These are phyloP conservation scores for Trametes villosa DNA, from an alignment of 768 basidiomycete genomes.

Conservation along the genomic window DNA sequence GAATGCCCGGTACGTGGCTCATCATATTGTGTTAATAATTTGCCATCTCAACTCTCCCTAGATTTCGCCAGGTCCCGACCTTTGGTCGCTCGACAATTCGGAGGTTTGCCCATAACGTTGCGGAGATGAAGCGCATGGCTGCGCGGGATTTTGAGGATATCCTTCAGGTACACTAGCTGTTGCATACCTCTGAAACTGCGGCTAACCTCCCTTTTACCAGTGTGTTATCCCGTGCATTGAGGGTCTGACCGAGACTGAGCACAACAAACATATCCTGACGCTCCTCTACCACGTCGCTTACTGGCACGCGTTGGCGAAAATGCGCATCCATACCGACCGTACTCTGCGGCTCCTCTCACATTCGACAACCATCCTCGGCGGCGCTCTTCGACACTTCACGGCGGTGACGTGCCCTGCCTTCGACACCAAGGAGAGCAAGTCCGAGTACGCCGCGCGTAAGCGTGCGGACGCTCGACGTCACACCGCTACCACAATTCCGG, in stretches of 20 bases:
- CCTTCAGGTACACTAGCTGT: conserved; percentile 26
- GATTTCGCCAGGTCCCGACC: conserved; percentile 30
- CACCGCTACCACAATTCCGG: not conserved
- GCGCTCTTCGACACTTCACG: conserved; percentile 31
- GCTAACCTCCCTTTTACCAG: conserved; percentile 21
- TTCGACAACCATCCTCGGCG: conserved; percentile 22
- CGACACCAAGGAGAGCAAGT: conserved; percentile 32
- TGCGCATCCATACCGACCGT: conserved; percentile 38
- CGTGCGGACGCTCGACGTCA: conserved; percentile 4
- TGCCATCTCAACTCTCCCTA: conserved; percentile 1
- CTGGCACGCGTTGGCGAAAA: conserved; percentile 44
- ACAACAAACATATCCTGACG: conserved; percentile 26
- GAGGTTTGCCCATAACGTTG: conserved; percentile 27
- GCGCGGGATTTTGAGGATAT: not conserved
- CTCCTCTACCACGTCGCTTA: conserved; percentile 32
- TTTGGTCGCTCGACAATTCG: conserved; percentile 32
- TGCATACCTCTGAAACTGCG: not conserved
- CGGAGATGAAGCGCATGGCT: conserved; percentile 26
- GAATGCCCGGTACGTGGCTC: conserved; percentile 18
- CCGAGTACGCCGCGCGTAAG: conserved; percentile 27
- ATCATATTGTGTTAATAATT: not conserved
- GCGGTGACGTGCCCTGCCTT: conserved; percentile 31
- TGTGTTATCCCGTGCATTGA: conserved; percentile 42
- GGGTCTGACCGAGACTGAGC: conserved; percentile 33
- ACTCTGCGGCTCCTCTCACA: conserved; percentile 29